These are phyloP conservation scores for Tolypocladium nubicola DNA, from an alignment of 2,329 filamentous ascomycete genomes.

Conservation along the genomic window DNA sequence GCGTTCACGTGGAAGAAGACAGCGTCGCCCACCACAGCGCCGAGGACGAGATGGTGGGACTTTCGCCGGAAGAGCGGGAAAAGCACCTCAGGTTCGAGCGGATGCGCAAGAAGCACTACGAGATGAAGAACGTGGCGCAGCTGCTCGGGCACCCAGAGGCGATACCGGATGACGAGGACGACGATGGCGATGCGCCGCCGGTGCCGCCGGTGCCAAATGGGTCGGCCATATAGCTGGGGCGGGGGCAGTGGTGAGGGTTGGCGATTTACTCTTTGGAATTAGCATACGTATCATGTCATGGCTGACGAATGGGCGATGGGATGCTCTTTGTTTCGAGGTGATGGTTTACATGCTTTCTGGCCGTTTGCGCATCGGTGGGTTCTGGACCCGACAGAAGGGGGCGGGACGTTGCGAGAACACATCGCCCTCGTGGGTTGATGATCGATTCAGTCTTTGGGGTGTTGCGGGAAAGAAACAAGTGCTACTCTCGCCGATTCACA, in stretches of 20 bases:
- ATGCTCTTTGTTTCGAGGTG: constrained; percentile 7
- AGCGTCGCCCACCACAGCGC: constrained; percentile 50
- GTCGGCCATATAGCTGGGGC: constrained; percentile 5
- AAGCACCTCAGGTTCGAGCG: constrained; percentile 90
- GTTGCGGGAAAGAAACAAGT: neutral
- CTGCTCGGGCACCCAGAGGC: constrained; percentile 69
- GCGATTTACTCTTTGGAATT: neutral
- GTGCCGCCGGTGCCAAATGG: constrained; percentile 36
- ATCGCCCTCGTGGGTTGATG: neutral
- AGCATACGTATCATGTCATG: neutral
- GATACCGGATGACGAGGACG: constrained; percentile 48
- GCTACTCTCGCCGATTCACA: neutral
- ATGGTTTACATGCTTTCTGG: neutral
- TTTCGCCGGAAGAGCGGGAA: constrained; percentile 65
- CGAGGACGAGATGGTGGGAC: constrained; percentile 40
- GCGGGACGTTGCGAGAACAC: neutral
- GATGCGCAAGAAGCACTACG: constrained; percentile 92
- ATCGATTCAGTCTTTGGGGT: neutral
- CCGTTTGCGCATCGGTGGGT: neutral
- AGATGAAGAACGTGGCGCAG: constrained; percentile 91
- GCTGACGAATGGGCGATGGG: neutral
- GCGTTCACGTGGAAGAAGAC: constrained; percentile 68
- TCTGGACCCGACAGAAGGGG: neutral
- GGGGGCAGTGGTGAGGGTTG: neutral
- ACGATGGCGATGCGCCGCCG: constrained; percentile 21